phyloP scores from a whole-genome alignment of 148 eudicot genomes.

The Salicornia ramosissima region DNA sequence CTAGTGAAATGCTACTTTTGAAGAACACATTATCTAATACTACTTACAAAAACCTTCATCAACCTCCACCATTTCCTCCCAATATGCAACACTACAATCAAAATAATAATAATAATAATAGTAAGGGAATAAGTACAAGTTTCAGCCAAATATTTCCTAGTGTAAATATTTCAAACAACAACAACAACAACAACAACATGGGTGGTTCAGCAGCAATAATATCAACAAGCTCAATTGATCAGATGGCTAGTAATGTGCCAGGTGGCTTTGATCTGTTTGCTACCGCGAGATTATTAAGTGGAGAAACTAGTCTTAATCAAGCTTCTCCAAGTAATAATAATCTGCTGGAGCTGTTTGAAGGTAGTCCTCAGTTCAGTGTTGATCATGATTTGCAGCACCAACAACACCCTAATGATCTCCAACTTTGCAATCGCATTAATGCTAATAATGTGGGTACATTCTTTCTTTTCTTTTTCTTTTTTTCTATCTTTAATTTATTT shows the following conservation, averaged over 20 bases:
- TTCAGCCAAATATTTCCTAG: conserved; percentile 68
- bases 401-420: conserved; percentile 31
- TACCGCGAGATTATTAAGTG: conserved; percentile 31
- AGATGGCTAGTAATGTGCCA: conserved; percentile 36
- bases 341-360: conserved; percentile 35
- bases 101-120: conserved; percentile 11
- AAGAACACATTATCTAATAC: conserved; percentile 41
- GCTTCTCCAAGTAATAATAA: conserved; percentile 17
- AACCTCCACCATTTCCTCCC: conserved; percentile 15
- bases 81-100: conserved; percentile 13
- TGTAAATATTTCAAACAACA: conserved; percentile 44
- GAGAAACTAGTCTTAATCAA: conserved; percentile 26
- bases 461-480: not conserved
- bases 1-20: conserved; percentile 33
- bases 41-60: conserved; percentile 22
- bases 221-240: conserved; percentile 23
- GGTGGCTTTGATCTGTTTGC: conserved; percentile 46
- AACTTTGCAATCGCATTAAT: conserved; percentile 32
- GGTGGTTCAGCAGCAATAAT: conserved; percentile 19
- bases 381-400: conserved; percentile 42
- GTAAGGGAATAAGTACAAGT: conserved; percentile 12
- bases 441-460: conserved; percentile 45
- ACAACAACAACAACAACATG: conserved; percentile 3
- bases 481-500: too few relatives aligned
- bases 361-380: conserved; percentile 34